Base-by-base conservation (phyloP, 2,329 filamentous ascomycete species). In the Coniella vitis region DNA sequence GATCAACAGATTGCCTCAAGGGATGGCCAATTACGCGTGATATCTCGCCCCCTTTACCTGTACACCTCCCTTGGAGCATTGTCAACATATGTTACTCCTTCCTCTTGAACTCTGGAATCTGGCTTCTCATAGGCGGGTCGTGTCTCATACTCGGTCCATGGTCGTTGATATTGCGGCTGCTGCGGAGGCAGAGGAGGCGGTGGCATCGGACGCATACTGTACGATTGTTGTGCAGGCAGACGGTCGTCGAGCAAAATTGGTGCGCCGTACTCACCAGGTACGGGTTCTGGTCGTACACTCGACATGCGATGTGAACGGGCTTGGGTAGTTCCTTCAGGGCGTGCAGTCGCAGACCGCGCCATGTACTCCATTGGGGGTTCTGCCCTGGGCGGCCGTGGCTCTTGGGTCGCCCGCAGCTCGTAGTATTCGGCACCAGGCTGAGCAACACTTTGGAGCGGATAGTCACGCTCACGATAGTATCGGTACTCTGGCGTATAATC, bases 381-480 rank as follows among this genome's bases (percentile, higher is more conserved):
- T 22, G 77, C 72, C 20, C 39, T 29, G 14, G 69, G 59, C 46
- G 68, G 60, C 36, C 69, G 64, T 40, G 69, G 63, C 19, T 70
- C 70, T 7, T 63, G 57, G n/a, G 64, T 61, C 10, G 61, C 61
- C 54, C 75, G 68, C n/a, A 74, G 64, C 45, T 72, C 71, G 19
- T 74, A 60, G 55, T 75, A 78, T 9, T 76, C 75, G 47, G 67
- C 65, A 31, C 61, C 61, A 3, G 68, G 63, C 2, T 64, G 64
- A 4, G 60, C 63, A 51, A 71, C 64, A 10, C 72, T 77, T 34
- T 72, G 77, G 54, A 66, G 65, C 4, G 79, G 75, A 55, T 79
- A 78, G 55, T 84, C 82, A 47, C 78, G 69, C 54, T 77, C 74
- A 14, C 75, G 73, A 53, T 78, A 79, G 22, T 72, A 66, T 52